Conservation (phyloP, 331 rosid genomes). For the Pyrus hybrid region DNA sequence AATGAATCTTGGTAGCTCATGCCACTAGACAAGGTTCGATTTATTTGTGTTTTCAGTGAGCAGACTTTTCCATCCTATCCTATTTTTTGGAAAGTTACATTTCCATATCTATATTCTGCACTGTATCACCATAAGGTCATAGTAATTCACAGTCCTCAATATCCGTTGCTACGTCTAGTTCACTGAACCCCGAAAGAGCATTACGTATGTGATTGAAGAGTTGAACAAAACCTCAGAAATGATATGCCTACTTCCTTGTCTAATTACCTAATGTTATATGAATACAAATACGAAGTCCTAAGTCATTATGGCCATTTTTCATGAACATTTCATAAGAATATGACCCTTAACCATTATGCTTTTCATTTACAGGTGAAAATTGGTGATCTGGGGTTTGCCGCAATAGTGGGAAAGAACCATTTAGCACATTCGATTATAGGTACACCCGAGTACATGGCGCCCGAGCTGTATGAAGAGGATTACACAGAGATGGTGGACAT, state of each 20-base stretch:
- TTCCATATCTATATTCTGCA: not conserved
- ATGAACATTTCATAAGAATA: not conserved
- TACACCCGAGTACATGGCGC: constrained; percentile 95
- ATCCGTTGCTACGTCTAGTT: not conserved
- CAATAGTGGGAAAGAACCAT: constrained; percentile 78
- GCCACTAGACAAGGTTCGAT: not conserved
- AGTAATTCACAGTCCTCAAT: not conserved
- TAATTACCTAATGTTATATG: not conserved
- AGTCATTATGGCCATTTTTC: not conserved
- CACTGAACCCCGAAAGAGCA: not conserved
- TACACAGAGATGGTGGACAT: constrained; percentile 97
- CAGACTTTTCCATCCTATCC: not conserved
- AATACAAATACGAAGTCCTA: not conserved
- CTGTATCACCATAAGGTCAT: not conserved
- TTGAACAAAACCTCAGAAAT: not conserved
- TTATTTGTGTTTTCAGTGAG: not conserved
- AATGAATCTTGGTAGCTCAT: not conserved
- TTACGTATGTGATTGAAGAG: not conserved
- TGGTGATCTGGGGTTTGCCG: constrained; percentile 90
- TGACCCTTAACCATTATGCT: not conserved
- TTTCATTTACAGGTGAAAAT: constrained; percentile 53
- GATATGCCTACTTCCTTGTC: not conserved
- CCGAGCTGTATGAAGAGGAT: constrained; percentile 88
- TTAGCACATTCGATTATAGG: constrained; percentile 81
- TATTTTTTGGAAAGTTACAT: not conserved